These are phyloP conservation scores for Cyberlindnera xishuangbannaensis DNA, from an alignment of 805 yeast species.

Conservation along the genomic window DNA sequence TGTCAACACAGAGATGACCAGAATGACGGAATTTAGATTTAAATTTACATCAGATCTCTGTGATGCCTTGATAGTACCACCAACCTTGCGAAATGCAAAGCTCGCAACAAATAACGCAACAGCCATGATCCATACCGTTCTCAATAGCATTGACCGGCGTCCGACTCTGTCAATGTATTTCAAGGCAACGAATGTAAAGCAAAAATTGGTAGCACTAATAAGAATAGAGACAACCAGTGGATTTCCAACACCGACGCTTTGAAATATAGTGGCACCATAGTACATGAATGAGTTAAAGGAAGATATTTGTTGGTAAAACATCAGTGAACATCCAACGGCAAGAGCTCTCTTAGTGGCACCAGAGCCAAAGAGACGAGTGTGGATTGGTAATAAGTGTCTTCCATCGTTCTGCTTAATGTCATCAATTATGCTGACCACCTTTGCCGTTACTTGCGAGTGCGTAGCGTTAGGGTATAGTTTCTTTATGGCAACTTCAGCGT, in stretches of 20 bases:
- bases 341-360: constrained; percentile 34
- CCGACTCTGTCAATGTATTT: constrained; percentile 47
- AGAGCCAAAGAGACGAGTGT: constrained; percentile 8
- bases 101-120: constrained; percentile 30
- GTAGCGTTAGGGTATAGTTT: constrained; percentile 39
- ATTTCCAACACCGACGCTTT: constrained; percentile 43
- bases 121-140: constrained; percentile 36
- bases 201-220: constrained; percentile 49
- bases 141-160: constrained; percentile 36
- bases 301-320: constrained; percentile 54
- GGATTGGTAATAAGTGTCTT: constrained; percentile 3
- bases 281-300: constrained; percentile 62
- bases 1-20: constrained; percentile 28
- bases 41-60: background rate
- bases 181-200: constrained; percentile 49
- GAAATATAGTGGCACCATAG: constrained; percentile 53
- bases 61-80: background rate
- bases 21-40: constrained; percentile 12
- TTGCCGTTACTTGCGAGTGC: constrained; percentile 37
- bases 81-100: constrained; percentile 22
- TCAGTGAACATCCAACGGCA: constrained; percentile 43
- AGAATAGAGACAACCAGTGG: constrained; percentile 52
- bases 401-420: constrained; percentile 26
- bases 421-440: constrained; percentile 41
- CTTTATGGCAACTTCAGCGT: constrained; percentile 38